Conservation (phyloP, 495 filamentous ascomycete genomes). For the Arthonia radiata region DNA sequence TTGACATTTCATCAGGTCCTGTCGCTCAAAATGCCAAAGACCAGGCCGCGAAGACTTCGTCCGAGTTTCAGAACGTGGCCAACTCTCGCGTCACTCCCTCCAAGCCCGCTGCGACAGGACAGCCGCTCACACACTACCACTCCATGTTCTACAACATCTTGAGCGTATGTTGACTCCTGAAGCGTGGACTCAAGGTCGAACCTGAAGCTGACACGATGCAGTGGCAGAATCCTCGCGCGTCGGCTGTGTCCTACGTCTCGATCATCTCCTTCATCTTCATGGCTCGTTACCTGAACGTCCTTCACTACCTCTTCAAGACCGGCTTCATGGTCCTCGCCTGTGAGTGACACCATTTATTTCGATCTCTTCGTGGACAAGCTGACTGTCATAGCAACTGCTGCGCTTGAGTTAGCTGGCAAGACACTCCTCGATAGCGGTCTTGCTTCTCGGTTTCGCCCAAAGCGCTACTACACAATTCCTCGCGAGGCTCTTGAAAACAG, state of each 20-base stretch:
- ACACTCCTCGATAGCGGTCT: conserved; percentile 51
- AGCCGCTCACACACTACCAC: conserved; percentile 80
- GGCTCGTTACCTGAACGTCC: conserved; percentile 66
- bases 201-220: conserved; percentile 13
- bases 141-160: conserved; percentile 82
- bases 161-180: conserved; percentile 24
- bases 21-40: conserved; percentile 54
- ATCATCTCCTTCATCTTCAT: conserved; percentile 63
- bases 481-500: conserved; percentile 57
- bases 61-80: conserved; percentile 54
- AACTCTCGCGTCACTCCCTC: conserved; percentile 40
- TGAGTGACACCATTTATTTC: conserved; percentile 22
- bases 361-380: not conserved
- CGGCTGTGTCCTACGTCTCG: conserved; percentile 55
- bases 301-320: conserved; percentile 73
- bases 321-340: conserved; percentile 44
- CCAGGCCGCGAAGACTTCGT: conserved; percentile 40
- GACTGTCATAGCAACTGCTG: conserved; percentile 39
- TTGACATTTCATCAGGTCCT: conserved; percentile 27
- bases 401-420: conserved; percentile 53
- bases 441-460: conserved; percentile 64
- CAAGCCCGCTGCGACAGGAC: conserved; percentile 50
- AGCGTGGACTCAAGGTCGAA: conserved; percentile 2
- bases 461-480: conserved; percentile 77
- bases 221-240: conserved; percentile 58